Evolutionary conservation across 2,329 filamentous ascomycete species (phyloP), one percentile per base, ranked within the genome.

Genomic region (Fusarium piperis): DNA sequence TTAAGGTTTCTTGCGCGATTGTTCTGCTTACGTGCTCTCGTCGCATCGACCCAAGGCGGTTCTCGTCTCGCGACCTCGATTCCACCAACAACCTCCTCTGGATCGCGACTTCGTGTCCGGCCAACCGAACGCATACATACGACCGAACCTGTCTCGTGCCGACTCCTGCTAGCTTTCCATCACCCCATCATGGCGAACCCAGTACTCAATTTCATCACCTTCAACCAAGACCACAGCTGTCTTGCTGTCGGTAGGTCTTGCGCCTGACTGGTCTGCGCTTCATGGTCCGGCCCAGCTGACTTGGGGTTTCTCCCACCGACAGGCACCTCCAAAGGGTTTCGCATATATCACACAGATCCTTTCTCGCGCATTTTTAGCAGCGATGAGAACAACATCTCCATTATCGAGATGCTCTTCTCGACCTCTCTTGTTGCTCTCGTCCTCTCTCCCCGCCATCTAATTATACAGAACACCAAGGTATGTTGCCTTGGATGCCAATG

Each of bases 161-260:
- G 16, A 48, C 18, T 55, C 33, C 20, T 15, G 11, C 41, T 20
- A 48, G 30, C 39, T 26, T 65, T 39, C 23, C 5, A 23, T 30
- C 15, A 44, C 32, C 20, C 38, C 78, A 85, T 75, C 67, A 94
- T 94, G 91, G 84, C 91, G 71, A 87, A 79, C 72, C 91, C 92
- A 81, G 85, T 90, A 55, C 94, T 98, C 86, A 99, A 99, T 83
- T 99, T 97, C 84, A 94, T 99, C 78, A 98, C 95, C 44, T 99
- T 98, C 84, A 99, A 99, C 83, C 96, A 99, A 86, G 96, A 99
- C 86, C 94, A 97, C 85, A 97, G 93, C 88, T 95, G 95, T 82
- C 88, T 99, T 73, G 95, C 95, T 85, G 95, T 99, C 76, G 95
- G 94, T 94, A 86, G 79, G 91, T 83, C 63, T 28, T 51, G 26